Percentiles rank a stretch among this genome's conserved stretches.
Evolutionary conservation across 169 alveolate species (phyloP).

Genomic region (Cryptosporidium viatorum): DNA sequence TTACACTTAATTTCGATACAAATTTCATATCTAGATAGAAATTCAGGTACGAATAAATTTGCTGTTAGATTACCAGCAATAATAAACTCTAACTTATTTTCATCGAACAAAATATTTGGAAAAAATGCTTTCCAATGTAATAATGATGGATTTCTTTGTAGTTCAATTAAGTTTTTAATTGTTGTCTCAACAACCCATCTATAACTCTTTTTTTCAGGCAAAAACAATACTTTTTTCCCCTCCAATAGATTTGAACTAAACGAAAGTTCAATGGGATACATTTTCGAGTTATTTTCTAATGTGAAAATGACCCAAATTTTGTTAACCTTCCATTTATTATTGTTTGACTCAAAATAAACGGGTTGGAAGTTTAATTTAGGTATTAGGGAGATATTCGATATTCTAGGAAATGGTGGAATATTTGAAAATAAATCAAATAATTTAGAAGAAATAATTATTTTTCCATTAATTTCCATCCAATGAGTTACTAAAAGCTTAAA

Average conservation of each 20-base stretch:
- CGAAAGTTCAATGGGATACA: constrained; percentile 17
- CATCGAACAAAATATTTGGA: constrained; percentile 22
- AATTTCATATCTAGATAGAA: constrained; percentile 34
- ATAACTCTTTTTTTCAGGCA: constrained; percentile 24
- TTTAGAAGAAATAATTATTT: background rate
- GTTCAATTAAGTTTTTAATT: background rate
- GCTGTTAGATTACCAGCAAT: constrained; percentile 4
- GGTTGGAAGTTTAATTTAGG: constrained; percentile 36
- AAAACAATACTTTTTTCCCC: background rate
- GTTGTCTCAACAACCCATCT: constrained; percentile 61
- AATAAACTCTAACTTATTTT: background rate
- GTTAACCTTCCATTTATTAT: constrained; percentile 37
- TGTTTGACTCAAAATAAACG: background rate
- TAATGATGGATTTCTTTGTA: background rate
- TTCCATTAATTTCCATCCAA: constrained; percentile 8
- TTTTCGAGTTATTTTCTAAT: constrained; percentile 46
- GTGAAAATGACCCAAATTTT: constrained; percentile 28
- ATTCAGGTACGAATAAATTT: background rate
- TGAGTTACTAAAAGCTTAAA: background rate
- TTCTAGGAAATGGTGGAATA: constrained; percentile 20
- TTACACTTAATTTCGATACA: constrained; percentile 12
- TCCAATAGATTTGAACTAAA: background rate
- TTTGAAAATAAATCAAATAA: background rate
- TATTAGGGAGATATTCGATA: background rate
- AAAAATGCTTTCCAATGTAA: constrained; percentile 19